Evolutionary conservation across 1,284 basidiomycete genomes (phyloP).

Genomic region (Exsudoporus floridanus): DNA sequence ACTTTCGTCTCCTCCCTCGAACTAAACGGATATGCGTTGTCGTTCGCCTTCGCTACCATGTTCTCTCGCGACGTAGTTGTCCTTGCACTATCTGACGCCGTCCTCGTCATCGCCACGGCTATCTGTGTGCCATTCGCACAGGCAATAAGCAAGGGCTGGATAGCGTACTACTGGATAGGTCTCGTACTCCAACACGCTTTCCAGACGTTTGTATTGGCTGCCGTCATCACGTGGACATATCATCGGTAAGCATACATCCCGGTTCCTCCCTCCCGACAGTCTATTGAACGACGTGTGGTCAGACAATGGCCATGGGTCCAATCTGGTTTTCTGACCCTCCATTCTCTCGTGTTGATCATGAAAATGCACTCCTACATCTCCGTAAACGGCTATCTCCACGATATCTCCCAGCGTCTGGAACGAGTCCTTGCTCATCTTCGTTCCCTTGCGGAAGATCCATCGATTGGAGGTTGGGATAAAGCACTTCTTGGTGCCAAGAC

Average conservation of each 20-base stretch:
- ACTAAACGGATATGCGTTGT: constrained; percentile 74
- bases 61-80: constrained; percentile 86
- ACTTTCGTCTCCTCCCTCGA: constrained; percentile 80
- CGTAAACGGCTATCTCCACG: constrained; percentile 83
- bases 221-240: constrained; percentile 83
- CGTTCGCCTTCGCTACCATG: constrained; percentile 81
- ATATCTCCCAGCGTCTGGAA: constrained; percentile 49
- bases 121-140: constrained; percentile 84
- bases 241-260: constrained; percentile 50
- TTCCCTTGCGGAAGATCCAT: constrained; percentile 41
- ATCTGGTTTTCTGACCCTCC: constrained; percentile 93
- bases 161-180: constrained; percentile 76
- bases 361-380: constrained; percentile 95
- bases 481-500: constrained; percentile 50
- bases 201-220: constrained; percentile 69
- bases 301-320: constrained; percentile 98
- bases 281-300: neutral
- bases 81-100: constrained; percentile 81
- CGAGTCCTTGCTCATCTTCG: constrained; percentile 47
- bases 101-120: constrained; percentile 76
- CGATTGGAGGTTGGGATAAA: constrained; percentile 62
- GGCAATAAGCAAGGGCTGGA: constrained; percentile 73
- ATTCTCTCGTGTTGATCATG: constrained; percentile 90
- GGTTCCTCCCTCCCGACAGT: neutral
- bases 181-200: constrained; percentile 74